These are phyloP conservation scores for Xylariaceae sp. DNA, from an alignment of 2,329 filamentous ascomycete species.

Conservation along the genomic window DNA sequence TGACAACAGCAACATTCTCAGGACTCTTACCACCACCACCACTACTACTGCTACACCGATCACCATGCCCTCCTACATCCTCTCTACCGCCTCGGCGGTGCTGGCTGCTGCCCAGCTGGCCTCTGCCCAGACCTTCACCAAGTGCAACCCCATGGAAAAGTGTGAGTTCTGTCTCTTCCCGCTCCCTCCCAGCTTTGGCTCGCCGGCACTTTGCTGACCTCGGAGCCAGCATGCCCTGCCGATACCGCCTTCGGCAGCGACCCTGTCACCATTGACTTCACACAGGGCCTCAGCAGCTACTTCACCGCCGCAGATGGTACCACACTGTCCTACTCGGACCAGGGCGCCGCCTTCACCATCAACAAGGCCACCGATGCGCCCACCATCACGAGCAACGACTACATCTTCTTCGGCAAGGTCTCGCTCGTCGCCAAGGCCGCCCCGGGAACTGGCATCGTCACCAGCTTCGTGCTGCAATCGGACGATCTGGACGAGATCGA, in stretches of 20 bases:
- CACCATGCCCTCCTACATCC: not conserved
- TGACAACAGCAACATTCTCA: too few species aligned
- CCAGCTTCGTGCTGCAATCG: constrained; percentile 82
- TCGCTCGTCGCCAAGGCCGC: constrained; percentile 73
- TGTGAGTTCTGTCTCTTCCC: constrained; percentile 26
- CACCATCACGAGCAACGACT: constrained; percentile 71
- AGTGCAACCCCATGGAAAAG: constrained; percentile 47
- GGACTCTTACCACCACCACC: too few species aligned
- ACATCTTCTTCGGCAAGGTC: constrained; percentile 93
- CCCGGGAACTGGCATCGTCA: constrained; percentile 78
- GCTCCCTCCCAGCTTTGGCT: not conserved
- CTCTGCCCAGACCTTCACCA: constrained; percentile 49
- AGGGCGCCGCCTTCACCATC: constrained; percentile 59
- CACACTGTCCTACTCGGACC: constrained; percentile 35
- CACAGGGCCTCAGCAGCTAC: constrained; percentile 56
- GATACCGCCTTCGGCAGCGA: constrained; percentile 66
- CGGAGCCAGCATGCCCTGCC: constrained; percentile 53
- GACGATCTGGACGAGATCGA: constrained; percentile 92
- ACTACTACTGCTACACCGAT: too few species aligned
- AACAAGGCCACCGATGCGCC: constrained; percentile 56
- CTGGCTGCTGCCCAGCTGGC: constrained; percentile 17
- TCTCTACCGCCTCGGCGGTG: not conserved
- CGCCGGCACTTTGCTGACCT: constrained; percentile 13
- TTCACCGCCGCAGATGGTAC: constrained; percentile 42
- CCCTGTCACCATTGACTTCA: constrained; percentile 63